phyloP scores from a whole-genome alignment of 257 asterid species.

The Nicotiana otophora region DNA sequence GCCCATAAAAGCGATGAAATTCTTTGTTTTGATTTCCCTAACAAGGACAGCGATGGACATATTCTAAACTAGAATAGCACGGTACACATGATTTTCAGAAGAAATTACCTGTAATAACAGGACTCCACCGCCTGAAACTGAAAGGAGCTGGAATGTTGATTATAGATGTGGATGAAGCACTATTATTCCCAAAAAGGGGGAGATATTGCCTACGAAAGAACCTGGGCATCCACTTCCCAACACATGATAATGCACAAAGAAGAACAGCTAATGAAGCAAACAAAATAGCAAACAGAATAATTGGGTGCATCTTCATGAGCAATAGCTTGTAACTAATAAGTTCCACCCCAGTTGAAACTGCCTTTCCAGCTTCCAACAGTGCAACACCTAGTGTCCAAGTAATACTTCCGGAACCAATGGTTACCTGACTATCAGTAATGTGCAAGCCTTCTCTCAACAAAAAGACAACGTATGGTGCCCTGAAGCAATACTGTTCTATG shows the following conservation, averaged over 20 bases:
- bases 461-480: constrained; percentile 56
- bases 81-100: not conserved
- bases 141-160: constrained; percentile 54
- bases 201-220: constrained; percentile 52
- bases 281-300: constrained; percentile 22
- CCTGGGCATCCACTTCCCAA: constrained; percentile 42
- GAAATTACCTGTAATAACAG: constrained; percentile 63
- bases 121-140: constrained; percentile 87
- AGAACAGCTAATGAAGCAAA: constrained; percentile 59
- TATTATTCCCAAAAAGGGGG: constrained; percentile 63
- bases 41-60: not conserved
- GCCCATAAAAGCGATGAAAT: not conserved
- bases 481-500: constrained; percentile 91
- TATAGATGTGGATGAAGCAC: constrained; percentile 40
- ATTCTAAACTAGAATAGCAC: not conserved
- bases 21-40: not conserved
- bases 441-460: constrained; percentile 94
- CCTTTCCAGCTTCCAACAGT: constrained; percentile 84
- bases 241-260: constrained; percentile 36
- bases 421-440: constrained; percentile 60
- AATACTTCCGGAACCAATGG: constrained; percentile 86
- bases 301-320: constrained; percentile 48
- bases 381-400: constrained; percentile 99
- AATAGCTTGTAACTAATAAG: constrained; percentile 41
- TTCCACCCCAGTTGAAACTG: constrained; percentile 39